A percentile compares a stretch with the other conserved stretches of the same genome.
These are phyloP conservation scores for Taphrina populina DNA, from an alignment of 1,139 yeast genomes.

Conservation along the genomic window DNA sequence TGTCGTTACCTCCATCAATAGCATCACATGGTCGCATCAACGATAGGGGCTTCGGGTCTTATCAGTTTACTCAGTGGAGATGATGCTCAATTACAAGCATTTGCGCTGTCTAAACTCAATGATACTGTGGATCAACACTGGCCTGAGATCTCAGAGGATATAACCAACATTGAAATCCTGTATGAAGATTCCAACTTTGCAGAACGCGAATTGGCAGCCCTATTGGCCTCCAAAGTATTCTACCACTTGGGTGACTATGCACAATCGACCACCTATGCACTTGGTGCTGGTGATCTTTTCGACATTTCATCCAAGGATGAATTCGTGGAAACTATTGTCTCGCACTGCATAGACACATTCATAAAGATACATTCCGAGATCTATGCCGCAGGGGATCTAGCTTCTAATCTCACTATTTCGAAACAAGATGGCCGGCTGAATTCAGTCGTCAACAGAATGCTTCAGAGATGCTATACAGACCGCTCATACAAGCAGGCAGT, in stretches of 20 bases:
- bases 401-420: slow-evolving; percentile 41
- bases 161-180: slow-evolving; percentile 81
- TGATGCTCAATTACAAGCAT: slow-evolving; percentile 71
- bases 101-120: slow-evolving; percentile 81
- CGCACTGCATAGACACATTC: slow-evolving; percentile 58
- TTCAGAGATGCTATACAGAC: slow-evolving; percentile 67
- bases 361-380: slow-evolving; percentile 73
- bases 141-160: slow-evolving; percentile 94
- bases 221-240: slow-evolving; percentile 89
- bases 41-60: slow-evolving; percentile 45
- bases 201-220: slow-evolving; percentile 79
- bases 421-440: slow-evolving; percentile 63
- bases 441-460: slow-evolving; percentile 79
- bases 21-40: slow-evolving; percentile 12
- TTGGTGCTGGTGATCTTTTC: slow-evolving; percentile 79
- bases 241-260: slow-evolving; percentile 94
- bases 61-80: slow-evolving; percentile 83
- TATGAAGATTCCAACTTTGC: slow-evolving; percentile 81
- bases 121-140: slow-evolving; percentile 84
- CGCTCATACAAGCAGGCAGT: slow-evolving; percentile 73
- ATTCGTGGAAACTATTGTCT: slow-evolving; percentile 87
- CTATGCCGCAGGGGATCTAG: slow-evolving; percentile 58
- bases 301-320: slow-evolving; percentile 73
- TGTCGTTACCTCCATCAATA: too few relatives aligned
- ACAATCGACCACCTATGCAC: slow-evolving; percentile 82